Evolutionary conservation across 805 yeast species (phyloP).

Genomic region (Hanseniaspora osmophila): DNA sequence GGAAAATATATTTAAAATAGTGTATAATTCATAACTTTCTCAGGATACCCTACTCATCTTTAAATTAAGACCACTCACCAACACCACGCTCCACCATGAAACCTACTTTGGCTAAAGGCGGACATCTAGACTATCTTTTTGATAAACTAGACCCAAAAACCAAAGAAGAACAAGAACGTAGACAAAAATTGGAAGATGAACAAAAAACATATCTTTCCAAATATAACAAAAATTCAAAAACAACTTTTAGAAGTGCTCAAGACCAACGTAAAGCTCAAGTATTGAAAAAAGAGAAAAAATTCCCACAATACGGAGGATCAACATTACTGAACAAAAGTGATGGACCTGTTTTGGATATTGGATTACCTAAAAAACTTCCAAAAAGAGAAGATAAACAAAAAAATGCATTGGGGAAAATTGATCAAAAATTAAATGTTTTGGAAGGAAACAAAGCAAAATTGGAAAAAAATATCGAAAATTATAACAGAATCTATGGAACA

Average conservation of each 20-base stretch:
- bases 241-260: constrained; percentile 12
- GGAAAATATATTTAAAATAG: too few relatives aligned
- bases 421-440: neutral
- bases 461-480: neutral
- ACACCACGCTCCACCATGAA: too few relatives aligned
- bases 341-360: neutral
- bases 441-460: constrained; percentile 1
- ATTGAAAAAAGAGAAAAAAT: constrained; percentile 8
- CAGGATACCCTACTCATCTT: too few relatives aligned
- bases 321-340: neutral
- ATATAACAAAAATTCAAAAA: constrained; percentile 7
- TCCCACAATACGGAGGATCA: constrained; percentile 12
- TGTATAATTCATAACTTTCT: too few relatives aligned
- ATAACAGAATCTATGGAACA: constrained; percentile 1
- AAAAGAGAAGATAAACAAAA: constrained; percentile 4
- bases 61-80: too few relatives aligned
- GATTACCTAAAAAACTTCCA: neutral
- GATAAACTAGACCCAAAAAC: neutral
- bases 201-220: neutral
- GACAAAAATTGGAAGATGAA: neutral
- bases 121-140: constrained; percentile 3
- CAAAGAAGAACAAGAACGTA: too few relatives aligned
- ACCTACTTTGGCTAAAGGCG: neutral
- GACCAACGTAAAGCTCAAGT: constrained; percentile 9
- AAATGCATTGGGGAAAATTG: neutral